Conservation (phyloP, 2,329 filamentous ascomycete genomes). For the Huntiella bhutanensis region DNA sequence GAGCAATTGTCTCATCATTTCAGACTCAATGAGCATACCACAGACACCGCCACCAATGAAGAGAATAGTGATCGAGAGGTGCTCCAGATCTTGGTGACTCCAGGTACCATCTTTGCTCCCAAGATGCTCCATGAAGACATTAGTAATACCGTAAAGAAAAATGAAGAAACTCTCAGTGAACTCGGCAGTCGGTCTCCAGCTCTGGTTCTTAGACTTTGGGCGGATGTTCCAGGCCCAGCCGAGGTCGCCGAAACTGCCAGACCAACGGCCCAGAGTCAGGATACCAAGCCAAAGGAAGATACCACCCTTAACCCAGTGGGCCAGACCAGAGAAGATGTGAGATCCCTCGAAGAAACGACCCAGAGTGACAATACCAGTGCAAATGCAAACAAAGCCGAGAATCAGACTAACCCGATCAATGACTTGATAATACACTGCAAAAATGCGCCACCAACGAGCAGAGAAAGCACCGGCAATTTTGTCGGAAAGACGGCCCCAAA, state of each 20-base stretch:
- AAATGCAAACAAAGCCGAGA: constrained; percentile 55
- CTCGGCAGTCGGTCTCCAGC: constrained; percentile 63
- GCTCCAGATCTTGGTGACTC: constrained; percentile 68
- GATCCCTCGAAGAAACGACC: constrained; percentile 61
- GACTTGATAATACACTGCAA: constrained; percentile 37
- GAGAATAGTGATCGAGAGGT: constrained; percentile 78
- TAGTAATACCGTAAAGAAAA: constrained; percentile 72
- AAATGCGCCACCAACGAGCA: constrained; percentile 32
- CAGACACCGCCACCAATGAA: constrained; percentile 84
- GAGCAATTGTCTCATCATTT: constrained; percentile 45
- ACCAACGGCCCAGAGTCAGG: constrained; percentile 72
- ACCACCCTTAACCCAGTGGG: constrained; percentile 85
- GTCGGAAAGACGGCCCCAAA: constrained; percentile 1
- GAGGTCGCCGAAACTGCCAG: constrained; percentile 73
- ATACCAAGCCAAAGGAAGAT: constrained; percentile 91
- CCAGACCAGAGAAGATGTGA: constrained; percentile 63
- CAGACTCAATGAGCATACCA: constrained; percentile 73
- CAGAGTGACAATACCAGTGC: constrained; percentile 56
- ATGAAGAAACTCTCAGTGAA: constrained; percentile 82
- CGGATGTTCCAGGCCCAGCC: constrained; percentile 94
- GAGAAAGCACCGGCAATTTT: constrained; percentile 2
- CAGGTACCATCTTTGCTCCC: constrained; percentile 52
- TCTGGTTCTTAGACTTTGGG: constrained; percentile 35
- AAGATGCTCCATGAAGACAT: constrained; percentile 84
- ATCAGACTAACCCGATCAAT: constrained; percentile 62